A percentile compares a stretch with the other conserved stretches of the same genome.
Conservation (phyloP, 2,329 filamentous ascomycete genomes). For the Exserohilum rostratum region DNA sequence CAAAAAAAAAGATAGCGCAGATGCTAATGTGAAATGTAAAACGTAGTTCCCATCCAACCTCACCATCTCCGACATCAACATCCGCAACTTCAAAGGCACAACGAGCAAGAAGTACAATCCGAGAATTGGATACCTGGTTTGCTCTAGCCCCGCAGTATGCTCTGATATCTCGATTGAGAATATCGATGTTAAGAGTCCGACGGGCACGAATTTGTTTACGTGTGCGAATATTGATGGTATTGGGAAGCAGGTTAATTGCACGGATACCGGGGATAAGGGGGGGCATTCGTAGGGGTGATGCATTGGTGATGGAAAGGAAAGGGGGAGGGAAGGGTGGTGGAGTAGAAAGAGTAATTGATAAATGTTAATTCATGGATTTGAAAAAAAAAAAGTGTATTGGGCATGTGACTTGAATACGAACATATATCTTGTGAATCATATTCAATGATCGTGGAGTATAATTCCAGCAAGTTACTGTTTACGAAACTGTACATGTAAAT, state of each 20-base stretch:
- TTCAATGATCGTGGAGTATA: too few relatives aligned
- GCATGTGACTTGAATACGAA: not conserved
- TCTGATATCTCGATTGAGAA: conserved; percentile 54
- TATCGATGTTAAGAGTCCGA: conserved; percentile 56
- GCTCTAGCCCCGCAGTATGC: conserved; percentile 55
- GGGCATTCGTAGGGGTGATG: conserved; percentile 29
- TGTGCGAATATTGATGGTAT: conserved; percentile 51
- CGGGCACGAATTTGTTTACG: conserved; percentile 51
- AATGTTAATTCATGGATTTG: too few relatives aligned
- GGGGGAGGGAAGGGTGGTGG: too few relatives aligned
- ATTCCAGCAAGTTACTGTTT: too few relatives aligned
- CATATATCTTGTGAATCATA: too few relatives aligned
- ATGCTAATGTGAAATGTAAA: too few relatives aligned
- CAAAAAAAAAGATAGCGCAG: conserved; percentile 5
- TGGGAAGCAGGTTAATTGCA: conserved; percentile 41
- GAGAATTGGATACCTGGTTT: conserved; percentile 53
- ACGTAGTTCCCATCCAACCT: conserved; percentile 59
- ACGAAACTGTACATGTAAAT: too few relatives aligned
- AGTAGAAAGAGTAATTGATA: too few relatives aligned
- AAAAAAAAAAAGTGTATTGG: not conserved
- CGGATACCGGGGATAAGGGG: conserved; percentile 23
- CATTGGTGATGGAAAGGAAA: too few relatives aligned
- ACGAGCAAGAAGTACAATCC: conserved; percentile 55
- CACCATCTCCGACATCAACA: conserved; percentile 61
- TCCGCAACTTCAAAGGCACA: conserved; percentile 63